phyloP scores from a whole-genome alignment of 345 rosid genomes.

The Moricandia moricandioides region DNA sequence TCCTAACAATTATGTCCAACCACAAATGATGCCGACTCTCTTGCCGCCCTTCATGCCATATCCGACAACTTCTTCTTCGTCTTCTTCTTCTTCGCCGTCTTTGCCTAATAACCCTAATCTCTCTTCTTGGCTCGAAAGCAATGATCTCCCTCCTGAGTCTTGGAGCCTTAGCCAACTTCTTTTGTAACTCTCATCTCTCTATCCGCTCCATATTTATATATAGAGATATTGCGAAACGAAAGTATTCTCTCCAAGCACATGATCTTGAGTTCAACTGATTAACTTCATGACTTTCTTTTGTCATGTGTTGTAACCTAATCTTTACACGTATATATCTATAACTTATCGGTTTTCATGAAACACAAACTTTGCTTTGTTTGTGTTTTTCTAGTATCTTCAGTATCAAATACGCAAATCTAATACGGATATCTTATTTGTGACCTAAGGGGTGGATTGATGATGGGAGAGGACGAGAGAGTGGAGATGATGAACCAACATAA shows the following conservation, averaged over 20 bases:
- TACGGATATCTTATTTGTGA: neutral
- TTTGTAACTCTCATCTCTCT: conserved; percentile 43
- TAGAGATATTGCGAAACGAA: conserved; percentile 1
- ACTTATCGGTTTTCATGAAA: neutral
- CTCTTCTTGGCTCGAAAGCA: conserved; percentile 60
- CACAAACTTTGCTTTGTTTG: neutral
- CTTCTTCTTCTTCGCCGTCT: conserved; percentile 55
- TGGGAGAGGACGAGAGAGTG: conserved; percentile 56
- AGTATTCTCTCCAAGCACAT: conserved; percentile 11
- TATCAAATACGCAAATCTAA: conserved; percentile 10
- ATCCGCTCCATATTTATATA: neutral
- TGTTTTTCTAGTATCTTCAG: neutral
- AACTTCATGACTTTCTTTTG: conserved; percentile 15
- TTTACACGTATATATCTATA: neutral
- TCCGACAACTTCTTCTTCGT: conserved; percentile 48
- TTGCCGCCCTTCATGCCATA: conserved; percentile 52
- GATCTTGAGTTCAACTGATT: conserved; percentile 9
- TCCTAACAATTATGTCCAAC: conserved; percentile 33
- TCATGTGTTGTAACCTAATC: conserved; percentile 11
- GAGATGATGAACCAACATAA: conserved; percentile 36
- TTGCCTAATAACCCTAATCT: conserved; percentile 39
- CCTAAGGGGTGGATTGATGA: conserved; percentile 65
- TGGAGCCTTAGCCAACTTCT: conserved; percentile 79
- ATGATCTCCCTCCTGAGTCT: conserved; percentile 70
- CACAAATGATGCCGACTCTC: conserved; percentile 39